Evolutionary conservation across 352 stramenopile genomes (phyloP), one percentile per base, ranked within the genome.

Genomic region (Elongisporangium prolatum): DNA sequence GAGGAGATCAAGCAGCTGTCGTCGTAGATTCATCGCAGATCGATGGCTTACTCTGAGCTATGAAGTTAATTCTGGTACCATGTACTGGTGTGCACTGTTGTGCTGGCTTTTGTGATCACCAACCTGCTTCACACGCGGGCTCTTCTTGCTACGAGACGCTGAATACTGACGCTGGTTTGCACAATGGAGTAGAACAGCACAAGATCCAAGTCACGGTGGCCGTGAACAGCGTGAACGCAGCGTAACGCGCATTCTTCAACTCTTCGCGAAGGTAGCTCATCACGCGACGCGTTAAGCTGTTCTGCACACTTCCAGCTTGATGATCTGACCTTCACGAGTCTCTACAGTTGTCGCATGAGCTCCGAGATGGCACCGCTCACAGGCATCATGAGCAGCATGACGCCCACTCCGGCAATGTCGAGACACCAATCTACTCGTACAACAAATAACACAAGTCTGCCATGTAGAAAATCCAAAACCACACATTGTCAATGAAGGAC

Each of bases 281-380:
- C 28, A 97, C 76, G 17, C 76, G 77, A 21, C 72, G 56, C 7
- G 78, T 64, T 64, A 97, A 95, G 50, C 61, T 74, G 53, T 83
- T 75, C 70, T 99, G 96, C 96, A 99, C 6, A 94, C 93, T 59
- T 98, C 93, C 0, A 99, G 72, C 75, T 99, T 99, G 75, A 99
- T 96, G 24, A 99, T 82, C 67, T 98, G 49, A 97, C 80, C 53
- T 78, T 78, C 83, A 98, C 97, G 17, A 98, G 71, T 17, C 60
- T 65, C 57, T 98, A 92, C 54, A 97, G 69, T 9, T 61, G 56
- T 44, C 93, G 89, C 80, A 98, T 95, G 44, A 69, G 71, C 57
- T 85, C 84, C 14, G 94, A 96, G 53, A 99, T 89, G 13, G 68
- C 37, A 3, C 85, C 86, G 54, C 90, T 98, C 9, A 98, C 54